Evolutionary conservation across 1,139 yeast species (phyloP).

Genomic region (Hemisphaericaspora lyxosophila): DNA sequence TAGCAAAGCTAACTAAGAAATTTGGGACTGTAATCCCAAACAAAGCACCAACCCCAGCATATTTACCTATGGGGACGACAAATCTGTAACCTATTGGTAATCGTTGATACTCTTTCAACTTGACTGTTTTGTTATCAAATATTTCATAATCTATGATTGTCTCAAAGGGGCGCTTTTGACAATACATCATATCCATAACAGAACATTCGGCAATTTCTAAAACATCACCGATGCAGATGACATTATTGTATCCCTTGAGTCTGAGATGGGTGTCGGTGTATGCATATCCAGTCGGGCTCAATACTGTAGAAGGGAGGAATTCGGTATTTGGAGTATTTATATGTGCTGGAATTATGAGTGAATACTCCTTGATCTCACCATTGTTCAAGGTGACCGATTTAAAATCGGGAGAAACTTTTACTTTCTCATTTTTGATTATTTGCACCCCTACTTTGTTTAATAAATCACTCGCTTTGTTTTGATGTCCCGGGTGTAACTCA

Average conservation of each 20-base stretch:
- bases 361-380: constrained; percentile 22
- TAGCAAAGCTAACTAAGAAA: constrained; percentile 27
- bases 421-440: constrained; percentile 23
- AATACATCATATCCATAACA: constrained; percentile 24
- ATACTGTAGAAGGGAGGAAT: constrained; percentile 18
- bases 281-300: constrained; percentile 23
- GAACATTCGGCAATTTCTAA: constrained; percentile 22
- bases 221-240: constrained; percentile 36
- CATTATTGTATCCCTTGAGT: constrained; percentile 23
- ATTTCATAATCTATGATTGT: constrained; percentile 18
- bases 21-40: constrained; percentile 31
- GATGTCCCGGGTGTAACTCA: constrained; percentile 14
- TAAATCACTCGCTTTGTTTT: constrained; percentile 18
- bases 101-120: constrained; percentile 15
- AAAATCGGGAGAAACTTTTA: constrained; percentile 6
- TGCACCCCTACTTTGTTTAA: constrained; percentile 25
- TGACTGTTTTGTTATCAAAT: constrained; percentile 14
- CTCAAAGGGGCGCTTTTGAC: constrained; percentile 23
- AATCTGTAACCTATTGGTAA: constrained; percentile 11
- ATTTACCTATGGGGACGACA: constrained; percentile 34
- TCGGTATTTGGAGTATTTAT: constrained; percentile 26
- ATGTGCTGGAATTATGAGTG: constrained; percentile 27
- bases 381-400: constrained; percentile 14
- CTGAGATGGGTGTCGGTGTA: constrained; percentile 27
- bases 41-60: constrained; percentile 36